These are phyloP conservation scores for Nemania sp. DNA, from an alignment of 2,329 filamentous ascomycete genomes.

Conservation along the genomic window DNA sequence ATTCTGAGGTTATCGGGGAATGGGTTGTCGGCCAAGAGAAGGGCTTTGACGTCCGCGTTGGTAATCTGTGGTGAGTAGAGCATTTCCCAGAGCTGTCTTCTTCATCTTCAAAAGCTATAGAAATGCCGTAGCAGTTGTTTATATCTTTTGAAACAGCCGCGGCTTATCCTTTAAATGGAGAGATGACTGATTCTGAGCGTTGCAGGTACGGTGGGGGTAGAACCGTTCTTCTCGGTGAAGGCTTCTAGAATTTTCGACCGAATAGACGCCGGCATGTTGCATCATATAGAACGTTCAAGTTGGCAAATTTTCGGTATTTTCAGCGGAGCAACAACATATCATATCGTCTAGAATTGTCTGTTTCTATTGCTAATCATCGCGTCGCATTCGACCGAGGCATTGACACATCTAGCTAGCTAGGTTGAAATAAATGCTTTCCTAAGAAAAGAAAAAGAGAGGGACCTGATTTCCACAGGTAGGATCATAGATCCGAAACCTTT, in stretches of 20 bases:
- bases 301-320: neutral
- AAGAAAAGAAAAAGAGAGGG: neutral
- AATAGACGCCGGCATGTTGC: neutral
- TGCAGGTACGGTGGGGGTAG: constrained; percentile 74
- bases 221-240: constrained; percentile 66
- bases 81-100: neutral
- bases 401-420: neutral
- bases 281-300: neutral
- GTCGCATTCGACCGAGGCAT: constrained; percentile 1
- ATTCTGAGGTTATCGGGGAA: constrained; percentile 60
- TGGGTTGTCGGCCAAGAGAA: constrained; percentile 89
- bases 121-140: neutral
- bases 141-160: neutral
- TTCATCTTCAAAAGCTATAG: too few relatives aligned
- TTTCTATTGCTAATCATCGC: neutral
- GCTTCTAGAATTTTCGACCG: constrained; percentile 50
- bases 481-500: too few relatives aligned
- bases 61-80: constrained; percentile 66
- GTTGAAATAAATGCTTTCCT: neutral
- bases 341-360: neutral
- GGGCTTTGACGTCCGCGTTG: constrained; percentile 76
- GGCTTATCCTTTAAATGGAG: neutral
- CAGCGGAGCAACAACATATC: neutral
- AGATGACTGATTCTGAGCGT: constrained; percentile 5
- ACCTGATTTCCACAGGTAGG: neutral